These are phyloP conservation scores for Cryptococcus maquisensis DNA, from an alignment of 1,284 basidiomycete species.

Conservation along the genomic window DNA sequence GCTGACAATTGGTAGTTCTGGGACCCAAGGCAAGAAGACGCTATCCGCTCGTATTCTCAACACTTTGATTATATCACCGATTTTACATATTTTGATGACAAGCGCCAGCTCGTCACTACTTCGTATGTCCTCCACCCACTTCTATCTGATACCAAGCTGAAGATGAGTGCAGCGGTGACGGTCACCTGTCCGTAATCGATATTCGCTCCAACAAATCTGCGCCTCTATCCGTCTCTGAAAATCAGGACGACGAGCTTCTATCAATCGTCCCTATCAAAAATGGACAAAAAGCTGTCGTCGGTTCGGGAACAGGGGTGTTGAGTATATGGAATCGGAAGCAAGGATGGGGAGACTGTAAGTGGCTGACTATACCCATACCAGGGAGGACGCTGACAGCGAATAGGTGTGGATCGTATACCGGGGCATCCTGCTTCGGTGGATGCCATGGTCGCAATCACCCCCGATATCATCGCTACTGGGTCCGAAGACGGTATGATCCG, in stretches of 20 bases:
- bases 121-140: conserved; percentile 55
- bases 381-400: background rate
- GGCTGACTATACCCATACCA: background rate
- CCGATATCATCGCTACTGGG: conserved; percentile 71
- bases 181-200: conserved; percentile 84
- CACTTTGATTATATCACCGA: conserved; percentile 96
- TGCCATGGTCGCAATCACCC: conserved; percentile 69
- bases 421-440: conserved; percentile 87
- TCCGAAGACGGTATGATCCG: conserved; percentile 89
- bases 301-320: conserved; percentile 85
- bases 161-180: conserved; percentile 66
- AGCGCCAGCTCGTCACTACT: conserved; percentile 76
- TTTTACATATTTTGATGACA: conserved; percentile 79
- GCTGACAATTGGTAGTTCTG: conserved; percentile 61
- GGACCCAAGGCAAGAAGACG: conserved; percentile 70
- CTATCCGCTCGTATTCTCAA: conserved; percentile 68
- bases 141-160: background rate
- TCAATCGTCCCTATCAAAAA: conserved; percentile 78
- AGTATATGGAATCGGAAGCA: conserved; percentile 81
- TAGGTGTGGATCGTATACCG: conserved; percentile 76
- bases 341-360: conserved; percentile 77
- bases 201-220: conserved; percentile 69
- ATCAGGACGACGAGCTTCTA: conserved; percentile 92
- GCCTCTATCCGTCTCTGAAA: conserved; percentile 76
- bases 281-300: conserved; percentile 77